Evolutionary conservation across 1,284 basidiomycete genomes (phyloP).

Genomic region (Pseudozyma flocculosa): DNA sequence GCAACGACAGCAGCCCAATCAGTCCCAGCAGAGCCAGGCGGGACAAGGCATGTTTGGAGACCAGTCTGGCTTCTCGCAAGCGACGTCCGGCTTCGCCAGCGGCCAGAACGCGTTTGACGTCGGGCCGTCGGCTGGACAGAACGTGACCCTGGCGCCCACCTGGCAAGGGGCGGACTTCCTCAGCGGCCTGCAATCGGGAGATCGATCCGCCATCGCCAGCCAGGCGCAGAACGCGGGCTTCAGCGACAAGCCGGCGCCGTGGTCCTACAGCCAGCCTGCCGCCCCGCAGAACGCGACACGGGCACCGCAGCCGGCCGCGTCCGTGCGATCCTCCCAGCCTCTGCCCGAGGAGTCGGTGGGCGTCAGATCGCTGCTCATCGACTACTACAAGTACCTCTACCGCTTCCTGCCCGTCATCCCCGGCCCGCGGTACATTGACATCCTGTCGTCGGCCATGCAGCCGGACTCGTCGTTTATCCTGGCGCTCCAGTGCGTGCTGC

Average conservation of each 20-base stretch:
- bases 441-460: slow-evolving; percentile 21
- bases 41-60: no score
- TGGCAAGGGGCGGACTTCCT: background rate
- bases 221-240: no score
- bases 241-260: no score
- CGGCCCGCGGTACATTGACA: slow-evolving; percentile 32
- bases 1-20: background rate
- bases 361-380: slow-evolving; percentile 27
- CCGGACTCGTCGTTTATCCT: slow-evolving; percentile 44
- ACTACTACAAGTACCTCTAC: slow-evolving; percentile 51
- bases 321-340: no score
- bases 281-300: no score
- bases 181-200: background rate
- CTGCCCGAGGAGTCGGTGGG: slow-evolving; percentile 9
- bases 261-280: no score
- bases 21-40: slow-evolving; percentile 1
- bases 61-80: no score
- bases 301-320: no score
- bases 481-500: slow-evolving; percentile 42
- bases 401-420: slow-evolving; percentile 49
- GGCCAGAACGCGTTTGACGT: no score
- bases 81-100: no score
- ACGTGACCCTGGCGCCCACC: background rate
- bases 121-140: no score
- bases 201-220: no score